A percentile compares a stretch with the other conserved stretches of the same genome.
Conservation (phyloP, 495 filamentous ascomycete species). For the Xylaria castorea region DNA sequence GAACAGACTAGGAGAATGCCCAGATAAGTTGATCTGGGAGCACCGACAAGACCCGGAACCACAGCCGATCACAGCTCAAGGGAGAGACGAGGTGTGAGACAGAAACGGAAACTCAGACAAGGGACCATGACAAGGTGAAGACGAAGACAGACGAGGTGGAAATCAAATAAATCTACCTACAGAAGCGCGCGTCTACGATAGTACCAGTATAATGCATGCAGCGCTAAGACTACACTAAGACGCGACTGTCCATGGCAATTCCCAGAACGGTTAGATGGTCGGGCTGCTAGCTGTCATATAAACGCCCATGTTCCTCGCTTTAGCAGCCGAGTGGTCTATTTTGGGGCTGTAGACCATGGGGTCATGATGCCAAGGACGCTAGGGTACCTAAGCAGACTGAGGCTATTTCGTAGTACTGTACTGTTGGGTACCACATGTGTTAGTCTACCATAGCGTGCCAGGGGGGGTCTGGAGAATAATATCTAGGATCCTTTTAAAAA, state of each 20-base stretch:
- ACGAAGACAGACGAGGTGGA: slow-evolving; percentile 6
- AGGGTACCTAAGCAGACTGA: no score
- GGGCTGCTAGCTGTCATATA: slow-evolving; percentile 5
- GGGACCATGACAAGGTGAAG: not conserved
- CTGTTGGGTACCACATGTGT: no score
- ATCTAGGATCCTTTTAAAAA: no score
- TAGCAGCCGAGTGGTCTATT: slow-evolving; percentile 25
- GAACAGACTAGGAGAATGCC: not conserved
- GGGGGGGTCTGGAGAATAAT: no score
- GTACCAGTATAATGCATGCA: slow-evolving; percentile 28
- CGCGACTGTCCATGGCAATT: not conserved
- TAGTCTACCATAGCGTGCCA: no score
- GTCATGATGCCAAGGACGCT: slow-evolving; percentile 17
- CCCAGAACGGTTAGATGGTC: slow-evolving; percentile 4
- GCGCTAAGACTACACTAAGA: slow-evolving; percentile 2
- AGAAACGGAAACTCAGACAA: not conserved
- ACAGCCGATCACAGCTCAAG: not conserved
- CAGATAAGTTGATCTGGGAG: not conserved
- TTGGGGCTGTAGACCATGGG: slow-evolving; percentile 8
- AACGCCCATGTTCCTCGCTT: slow-evolving; percentile 18
- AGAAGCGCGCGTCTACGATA: slow-evolving; percentile 43
- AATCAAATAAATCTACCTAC: not conserved
- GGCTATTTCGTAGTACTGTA: no score
- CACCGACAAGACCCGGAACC: not conserved
- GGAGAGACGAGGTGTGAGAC: not conserved